Evolutionary conservation across 192 early-diverging fungal genomes (phyloP), one percentile per base, ranked within the genome.

Genomic region (Coemansia furcata): DNA sequence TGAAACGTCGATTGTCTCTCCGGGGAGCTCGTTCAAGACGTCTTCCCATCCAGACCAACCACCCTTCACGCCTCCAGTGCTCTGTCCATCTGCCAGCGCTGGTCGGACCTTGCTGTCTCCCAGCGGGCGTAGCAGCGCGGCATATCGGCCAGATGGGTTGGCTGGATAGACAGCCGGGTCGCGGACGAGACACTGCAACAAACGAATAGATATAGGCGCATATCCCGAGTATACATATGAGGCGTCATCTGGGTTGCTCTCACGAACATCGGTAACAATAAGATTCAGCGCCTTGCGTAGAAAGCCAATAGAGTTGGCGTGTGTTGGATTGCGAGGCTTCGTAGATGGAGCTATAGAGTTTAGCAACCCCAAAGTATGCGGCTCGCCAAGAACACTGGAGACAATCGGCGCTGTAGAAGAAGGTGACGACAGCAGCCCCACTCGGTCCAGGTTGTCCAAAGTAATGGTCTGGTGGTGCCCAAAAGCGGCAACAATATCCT

Each of bases 211-310:
- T 30, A 96, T 68, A 5, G 97, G 97, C 11, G 95, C 97, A 78
- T 93, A 99, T 15, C 97, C 97, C 5, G 93, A 94, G 73, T 96
- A 96, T 15, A 97, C 94, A 70, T 95, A 98, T 0, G 91, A 87
- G 2, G 95, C 87, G 78, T 98, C 97, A 21, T 90, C 87, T 1
- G 94, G 93, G 21, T 89, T 86, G 32, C 88, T 87, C 62, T 95
- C 94, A 63, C 93, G 89, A 40, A 92, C 90, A 40, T 98, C 93
- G 68, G 95, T 92, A 21, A 93, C 90, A 62, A 95, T 88, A 55
- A 98, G 76, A 36, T 88, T 86, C 33, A 97, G 82, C 17, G 85
- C 63, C 66, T 91, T 88, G 29, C 90, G 86, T 32, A 94, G 65
- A 46, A 84, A 80, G 6, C 87, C 46, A 8, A 74, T 40, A 30